Evolutionary conservation across 169 alveolate genomes (phyloP).

Genomic region (Cryptosporidium viatorum): DNA sequence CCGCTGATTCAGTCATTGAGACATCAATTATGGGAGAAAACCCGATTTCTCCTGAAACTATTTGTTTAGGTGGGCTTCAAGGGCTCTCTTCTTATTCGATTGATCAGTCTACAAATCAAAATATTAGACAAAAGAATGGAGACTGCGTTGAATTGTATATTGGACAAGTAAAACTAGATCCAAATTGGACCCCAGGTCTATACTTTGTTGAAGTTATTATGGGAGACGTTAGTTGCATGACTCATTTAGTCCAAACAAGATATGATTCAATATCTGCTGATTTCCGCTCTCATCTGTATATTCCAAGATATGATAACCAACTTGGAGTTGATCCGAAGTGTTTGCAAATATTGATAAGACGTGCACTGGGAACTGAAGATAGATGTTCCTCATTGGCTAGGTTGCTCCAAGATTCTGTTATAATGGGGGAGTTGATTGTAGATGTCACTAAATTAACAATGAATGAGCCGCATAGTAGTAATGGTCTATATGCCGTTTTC

Average conservation of each 20-base stretch:
- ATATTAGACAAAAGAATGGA: constrained; percentile 35
- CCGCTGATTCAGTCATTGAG: constrained; percentile 64
- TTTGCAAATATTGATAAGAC: constrained; percentile 71
- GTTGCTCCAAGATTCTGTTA: constrained; percentile 67
- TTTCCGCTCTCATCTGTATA: constrained; percentile 70
- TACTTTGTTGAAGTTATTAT: constrained; percentile 72
- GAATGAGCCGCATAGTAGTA: constrained; percentile 73
- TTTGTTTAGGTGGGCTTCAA: constrained; percentile 74
- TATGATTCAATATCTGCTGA: constrained; percentile 69
- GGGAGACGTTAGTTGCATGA: constrained; percentile 75
- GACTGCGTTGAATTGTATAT: constrained; percentile 69
- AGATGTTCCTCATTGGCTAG: constrained; percentile 68
- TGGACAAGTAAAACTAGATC: constrained; percentile 70
- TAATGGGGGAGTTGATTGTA: constrained; percentile 71
- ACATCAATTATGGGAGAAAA: constrained; percentile 65
- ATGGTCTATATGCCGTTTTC: constrained; percentile 72
- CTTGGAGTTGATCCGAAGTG: constrained; percentile 73
- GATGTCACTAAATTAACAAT: constrained; percentile 63
- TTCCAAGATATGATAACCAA: constrained; percentile 71
- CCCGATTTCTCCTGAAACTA: constrained; percentile 73
- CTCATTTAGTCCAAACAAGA: constrained; percentile 72
- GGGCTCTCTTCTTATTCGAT: constrained; percentile 64
- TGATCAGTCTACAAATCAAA: constrained; percentile 12
- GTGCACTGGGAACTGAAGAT: constrained; percentile 75
- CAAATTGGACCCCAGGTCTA: constrained; percentile 68